phyloP scores from a whole-genome alignment of 1,284 basidiomycete species.

The Meira nashicola region DNA sequence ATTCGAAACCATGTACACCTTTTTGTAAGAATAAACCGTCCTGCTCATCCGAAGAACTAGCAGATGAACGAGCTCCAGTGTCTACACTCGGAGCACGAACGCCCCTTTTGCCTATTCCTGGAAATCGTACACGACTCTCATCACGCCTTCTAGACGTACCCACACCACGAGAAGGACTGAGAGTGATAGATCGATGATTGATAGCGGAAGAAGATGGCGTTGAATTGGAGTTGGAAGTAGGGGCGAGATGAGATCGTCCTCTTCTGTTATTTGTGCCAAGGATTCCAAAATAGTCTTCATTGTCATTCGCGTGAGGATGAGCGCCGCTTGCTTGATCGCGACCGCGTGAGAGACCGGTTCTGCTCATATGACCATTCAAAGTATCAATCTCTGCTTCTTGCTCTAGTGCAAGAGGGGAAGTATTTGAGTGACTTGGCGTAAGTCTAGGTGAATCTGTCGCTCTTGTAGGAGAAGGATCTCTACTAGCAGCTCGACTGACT shows the following conservation, averaged over 20 bases:
- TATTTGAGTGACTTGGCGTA: too few relatives aligned
- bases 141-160: slow-evolving; percentile 10
- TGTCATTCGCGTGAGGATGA: not conserved
- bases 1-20: slow-evolving; percentile 53
- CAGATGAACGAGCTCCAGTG: not conserved
- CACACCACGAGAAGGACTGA: not conserved
- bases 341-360: not conserved
- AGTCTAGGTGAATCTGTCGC: not conserved
- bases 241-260: not conserved
- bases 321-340: not conserved
- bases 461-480: slow-evolving; percentile 7
- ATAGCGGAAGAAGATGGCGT: too few relatives aligned
- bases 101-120: not conserved
- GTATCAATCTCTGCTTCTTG: not conserved
- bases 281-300: slow-evolving; percentile 3
- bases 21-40: slow-evolving; percentile 45
- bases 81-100: slow-evolving; percentile 11
- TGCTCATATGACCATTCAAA: not conserved
- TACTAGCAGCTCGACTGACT: slow-evolving; percentile 1
- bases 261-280: not conserved
- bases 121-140: slow-evolving; percentile 10
- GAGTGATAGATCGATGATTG: not conserved
- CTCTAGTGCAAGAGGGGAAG: too few relatives aligned
- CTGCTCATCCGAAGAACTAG: slow-evolving; percentile 13
- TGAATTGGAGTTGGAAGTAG: not conserved